Evolutionary conservation across 768 basidiomycete species (phyloP).

Genomic region (Amanita subjunquillea): DNA sequence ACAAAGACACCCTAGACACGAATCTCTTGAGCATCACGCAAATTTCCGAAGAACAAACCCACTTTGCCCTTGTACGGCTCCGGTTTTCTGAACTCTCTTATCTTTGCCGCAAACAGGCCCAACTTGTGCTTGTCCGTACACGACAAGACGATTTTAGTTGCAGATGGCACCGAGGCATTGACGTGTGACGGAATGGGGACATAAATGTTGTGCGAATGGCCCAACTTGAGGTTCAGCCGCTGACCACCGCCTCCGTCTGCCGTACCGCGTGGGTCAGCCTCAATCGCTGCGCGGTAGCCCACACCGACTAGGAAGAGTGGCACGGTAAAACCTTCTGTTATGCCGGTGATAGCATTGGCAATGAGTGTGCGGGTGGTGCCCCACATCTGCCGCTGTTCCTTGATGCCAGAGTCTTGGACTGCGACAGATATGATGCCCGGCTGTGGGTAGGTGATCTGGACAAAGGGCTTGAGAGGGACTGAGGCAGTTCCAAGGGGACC

Average conservation of each 20-base stretch:
- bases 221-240: slow-evolving; percentile 84
- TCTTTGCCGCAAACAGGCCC: slow-evolving; percentile 81
- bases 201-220: slow-evolving; percentile 81
- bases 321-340: slow-evolving; percentile 79
- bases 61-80: slow-evolving; percentile 99
- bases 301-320: slow-evolving; percentile 90
- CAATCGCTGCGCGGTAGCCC: slow-evolving; percentile 83
- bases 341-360: slow-evolving; percentile 81
- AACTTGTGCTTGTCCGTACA: slow-evolving; percentile 86
- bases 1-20: slow-evolving; percentile 76
- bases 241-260: slow-evolving; percentile 47
- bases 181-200: slow-evolving; percentile 79
- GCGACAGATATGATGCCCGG: slow-evolving; percentile 30
- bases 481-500: slow-evolving; percentile 39
- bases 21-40: background rate
- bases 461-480: slow-evolving; percentile 35
- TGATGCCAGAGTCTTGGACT: slow-evolving; percentile 58
- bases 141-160: slow-evolving; percentile 75
- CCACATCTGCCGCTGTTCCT: slow-evolving; percentile 86
- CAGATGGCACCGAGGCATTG: slow-evolving; percentile 64
- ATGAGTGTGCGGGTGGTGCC: slow-evolving; percentile 90
- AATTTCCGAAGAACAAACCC: slow-evolving; percentile 16
- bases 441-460: slow-evolving; percentile 32
- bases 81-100: slow-evolving; percentile 77
- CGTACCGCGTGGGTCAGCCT: slow-evolving; percentile 64